Conservation (phyloP, 2,329 filamentous ascomycete genomes). For the Parascedosporium putredinis region DNA sequence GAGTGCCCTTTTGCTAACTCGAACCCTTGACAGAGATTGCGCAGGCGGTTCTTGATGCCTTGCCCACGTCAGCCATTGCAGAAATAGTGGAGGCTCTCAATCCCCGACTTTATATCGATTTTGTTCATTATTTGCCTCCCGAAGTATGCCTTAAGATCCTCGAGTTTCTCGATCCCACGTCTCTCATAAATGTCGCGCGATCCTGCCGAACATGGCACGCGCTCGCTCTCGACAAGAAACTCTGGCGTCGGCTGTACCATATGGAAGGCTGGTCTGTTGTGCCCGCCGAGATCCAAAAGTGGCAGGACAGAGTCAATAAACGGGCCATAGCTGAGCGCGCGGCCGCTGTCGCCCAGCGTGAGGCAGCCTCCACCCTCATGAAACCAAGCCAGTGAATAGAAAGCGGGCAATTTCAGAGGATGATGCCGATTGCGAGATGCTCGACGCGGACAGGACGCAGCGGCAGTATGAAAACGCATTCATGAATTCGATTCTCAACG, state of each 20-base stretch:
- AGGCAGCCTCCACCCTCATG: no score
- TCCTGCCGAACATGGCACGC: slow-evolving; percentile 76
- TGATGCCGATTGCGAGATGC: slow-evolving; percentile 16
- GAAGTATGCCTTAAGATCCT: slow-evolving; percentile 89
- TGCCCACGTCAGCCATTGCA: slow-evolving; percentile 71
- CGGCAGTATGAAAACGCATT: slow-evolving; percentile 18
- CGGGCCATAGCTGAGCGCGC: not conserved
- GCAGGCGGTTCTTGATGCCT: slow-evolving; percentile 63
- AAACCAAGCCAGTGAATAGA: not conserved
- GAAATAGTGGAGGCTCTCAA: slow-evolving; percentile 71
- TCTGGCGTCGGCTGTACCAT: slow-evolving; percentile 79
- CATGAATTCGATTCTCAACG: slow-evolving; percentile 18
- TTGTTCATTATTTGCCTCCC: slow-evolving; percentile 71
- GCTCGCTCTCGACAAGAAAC: slow-evolving; percentile 67
- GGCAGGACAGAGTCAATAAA: slow-evolving; percentile 5
- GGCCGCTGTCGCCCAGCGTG: not conserved
- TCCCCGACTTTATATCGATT: slow-evolving; percentile 85
- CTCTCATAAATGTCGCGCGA: slow-evolving; percentile 67
- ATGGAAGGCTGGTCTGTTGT: slow-evolving; percentile 79
- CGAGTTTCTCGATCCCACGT: slow-evolving; percentile 70
- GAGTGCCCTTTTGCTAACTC: slow-evolving; percentile 11
- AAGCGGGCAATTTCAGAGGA: not conserved
- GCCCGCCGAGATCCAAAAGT: slow-evolving; percentile 44
- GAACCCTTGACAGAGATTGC: slow-evolving; percentile 57
- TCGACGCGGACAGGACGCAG: slow-evolving; percentile 20